A percentile compares a stretch with the other conserved stretches of the same genome.
These are phyloP conservation scores for Solanum hybrid DNA, from an alignment of 305 asterid genomes.

Conservation along the genomic window DNA sequence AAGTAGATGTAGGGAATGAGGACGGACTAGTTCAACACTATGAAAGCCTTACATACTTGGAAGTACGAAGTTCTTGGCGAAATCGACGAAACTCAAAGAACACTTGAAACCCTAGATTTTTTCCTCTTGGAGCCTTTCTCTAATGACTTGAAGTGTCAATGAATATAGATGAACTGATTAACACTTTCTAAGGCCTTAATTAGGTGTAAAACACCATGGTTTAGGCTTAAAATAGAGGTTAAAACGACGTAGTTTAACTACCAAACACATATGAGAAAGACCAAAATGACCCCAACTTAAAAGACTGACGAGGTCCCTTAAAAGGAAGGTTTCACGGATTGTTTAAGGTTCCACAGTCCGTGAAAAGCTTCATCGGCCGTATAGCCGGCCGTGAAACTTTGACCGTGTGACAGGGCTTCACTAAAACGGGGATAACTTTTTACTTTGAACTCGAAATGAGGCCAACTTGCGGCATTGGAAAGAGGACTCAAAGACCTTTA, in stretches of 20 bases:
- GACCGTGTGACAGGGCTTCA: background rate
- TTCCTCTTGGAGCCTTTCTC: background rate
- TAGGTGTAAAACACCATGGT: background rate
- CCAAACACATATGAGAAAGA: background rate
- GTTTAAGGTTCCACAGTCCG: background rate
- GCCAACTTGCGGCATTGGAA: background rate
- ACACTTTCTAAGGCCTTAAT: background rate
- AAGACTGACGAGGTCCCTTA: no score
- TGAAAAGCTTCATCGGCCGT: background rate
- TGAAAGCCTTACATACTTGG: background rate
- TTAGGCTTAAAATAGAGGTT: background rate
- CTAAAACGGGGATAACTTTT: background rate
- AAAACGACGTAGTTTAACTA: no score
- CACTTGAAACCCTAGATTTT: background rate
- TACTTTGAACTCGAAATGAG: background rate
- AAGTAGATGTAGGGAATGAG: background rate
- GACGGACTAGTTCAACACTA: background rate
- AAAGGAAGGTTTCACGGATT: background rate
- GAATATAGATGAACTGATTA: no score
- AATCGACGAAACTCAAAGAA: no score
- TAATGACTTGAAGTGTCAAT: background rate
- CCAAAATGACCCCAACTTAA: background rate
- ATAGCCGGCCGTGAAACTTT: background rate
- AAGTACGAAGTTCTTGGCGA: background rate
- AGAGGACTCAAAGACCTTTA: background rate